phyloP scores from a whole-genome alignment of 768 basidiomycete species.

The Vishniacozyma victoriae region DNA sequence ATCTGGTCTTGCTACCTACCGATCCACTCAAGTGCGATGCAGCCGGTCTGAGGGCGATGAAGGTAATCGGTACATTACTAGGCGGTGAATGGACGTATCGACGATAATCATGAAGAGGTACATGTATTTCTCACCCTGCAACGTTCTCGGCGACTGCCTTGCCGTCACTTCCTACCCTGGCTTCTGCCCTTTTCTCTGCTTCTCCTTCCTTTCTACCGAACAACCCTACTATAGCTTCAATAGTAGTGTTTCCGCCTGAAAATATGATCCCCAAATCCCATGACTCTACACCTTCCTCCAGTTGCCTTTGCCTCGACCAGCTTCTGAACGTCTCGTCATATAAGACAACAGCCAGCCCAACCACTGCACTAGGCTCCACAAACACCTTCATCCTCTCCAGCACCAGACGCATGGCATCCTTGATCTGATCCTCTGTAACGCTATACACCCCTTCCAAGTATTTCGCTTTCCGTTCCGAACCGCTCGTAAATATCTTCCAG shows the following conservation, averaged over 20 bases:
- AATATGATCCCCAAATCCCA: constrained; percentile 26
- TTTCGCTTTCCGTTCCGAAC: constrained; percentile 8
- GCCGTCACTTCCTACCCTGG: constrained; percentile 12
- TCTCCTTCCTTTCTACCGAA: constrained; percentile 8
- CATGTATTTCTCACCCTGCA: constrained; percentile 15
- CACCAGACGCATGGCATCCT: constrained; percentile 24
- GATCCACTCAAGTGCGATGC: constrained; percentile 21
- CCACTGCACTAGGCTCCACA: constrained; percentile 34
- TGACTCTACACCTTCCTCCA: constrained; percentile 5
- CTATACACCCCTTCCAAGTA: constrained; percentile 25
- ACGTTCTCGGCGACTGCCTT: constrained; percentile 16
- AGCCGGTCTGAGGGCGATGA: constrained; percentile 19
- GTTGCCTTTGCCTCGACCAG: constrained; percentile 12
- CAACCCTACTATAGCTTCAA: constrained; percentile 20
- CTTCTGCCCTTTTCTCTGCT: constrained; percentile 12
- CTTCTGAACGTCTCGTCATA: constrained; percentile 23
- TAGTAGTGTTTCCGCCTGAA: constrained; percentile 25
- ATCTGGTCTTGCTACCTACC: constrained; percentile 13
- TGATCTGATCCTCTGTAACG: constrained; percentile 32
- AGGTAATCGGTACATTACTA: constrained; percentile 28
- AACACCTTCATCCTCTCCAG: constrained; percentile 36
- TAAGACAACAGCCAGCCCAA: constrained; percentile 31
- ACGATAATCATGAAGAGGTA: too few species aligned
- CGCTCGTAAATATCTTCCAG: constrained; percentile 16
- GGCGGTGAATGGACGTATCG: constrained; percentile 30